Percentiles rank a stretch among this genome's conserved stretches.
Evolutionary conservation across 2,329 filamentous ascomycete genomes (phyloP).

Genomic region (Decorospora gaudefroyi): DNA sequence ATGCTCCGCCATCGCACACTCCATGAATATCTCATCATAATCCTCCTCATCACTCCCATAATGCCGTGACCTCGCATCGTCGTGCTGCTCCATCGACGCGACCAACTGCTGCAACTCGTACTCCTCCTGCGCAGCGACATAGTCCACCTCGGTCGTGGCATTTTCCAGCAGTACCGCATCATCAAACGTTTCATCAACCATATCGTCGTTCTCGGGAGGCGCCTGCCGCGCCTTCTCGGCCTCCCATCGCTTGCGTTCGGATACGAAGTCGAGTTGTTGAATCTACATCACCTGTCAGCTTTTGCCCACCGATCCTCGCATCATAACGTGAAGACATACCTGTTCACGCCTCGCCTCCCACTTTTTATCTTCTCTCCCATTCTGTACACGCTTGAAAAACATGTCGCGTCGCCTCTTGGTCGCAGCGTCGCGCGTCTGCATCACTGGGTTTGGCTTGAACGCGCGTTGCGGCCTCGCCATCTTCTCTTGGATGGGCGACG

Average conservation of each 20-base stretch:
- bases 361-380: conserved; percentile 52
- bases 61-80: conserved; percentile 33
- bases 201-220: conserved; percentile 32
- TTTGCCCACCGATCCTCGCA: neutral
- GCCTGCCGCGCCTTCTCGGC: conserved; percentile 51
- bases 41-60: conserved; percentile 63
- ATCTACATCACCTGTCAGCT: conserved; percentile 46
- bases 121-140: conserved; percentile 50
- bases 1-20: conserved; percentile 56
- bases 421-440: conserved; percentile 63
- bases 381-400: conserved; percentile 66
- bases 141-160: conserved; percentile 44
- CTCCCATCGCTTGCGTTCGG: conserved; percentile 52
- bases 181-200: conserved; percentile 33
- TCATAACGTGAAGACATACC: conserved; percentile 33
- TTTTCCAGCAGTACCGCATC: conserved; percentile 12
- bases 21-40: conserved; percentile 67
- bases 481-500: conserved; percentile 27
- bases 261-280: conserved; percentile 54
- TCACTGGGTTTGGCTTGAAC: conserved; percentile 65
- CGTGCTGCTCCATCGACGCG: conserved; percentile 48
- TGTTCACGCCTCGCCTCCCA: conserved; percentile 55
- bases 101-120: conserved; percentile 54
- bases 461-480: conserved; percentile 39
- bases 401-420: conserved; percentile 67